phyloP scores from a whole-genome alignment of 208 protist species.

The Trypanosoma avium region DNA sequence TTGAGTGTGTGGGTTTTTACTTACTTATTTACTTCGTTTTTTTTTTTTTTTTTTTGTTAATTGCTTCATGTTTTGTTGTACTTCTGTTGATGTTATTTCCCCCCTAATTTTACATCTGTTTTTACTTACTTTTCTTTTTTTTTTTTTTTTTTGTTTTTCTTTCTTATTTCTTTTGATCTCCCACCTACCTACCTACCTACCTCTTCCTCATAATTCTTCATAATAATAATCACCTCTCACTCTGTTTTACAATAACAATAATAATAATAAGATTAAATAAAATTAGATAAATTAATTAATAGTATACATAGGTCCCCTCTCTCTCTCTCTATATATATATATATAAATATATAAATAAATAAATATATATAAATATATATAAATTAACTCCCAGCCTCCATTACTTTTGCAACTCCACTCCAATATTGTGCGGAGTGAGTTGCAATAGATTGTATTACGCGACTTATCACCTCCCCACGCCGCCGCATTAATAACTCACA shows the following conservation, averaged over 20 bases:
- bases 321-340: no score
- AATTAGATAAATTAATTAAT: no score
- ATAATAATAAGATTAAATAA: no score
- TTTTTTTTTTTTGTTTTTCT: slow-evolving; percentile 7
- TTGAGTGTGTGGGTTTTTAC: not conserved
- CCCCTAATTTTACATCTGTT: slow-evolving; percentile 18
- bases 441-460: slow-evolving; percentile 28
- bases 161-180: not conserved
- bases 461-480: slow-evolving; percentile 32
- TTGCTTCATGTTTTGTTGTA: slow-evolving; percentile 21
- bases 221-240: no score
- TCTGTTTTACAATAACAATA: no score
- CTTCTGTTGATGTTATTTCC: slow-evolving; percentile 19
- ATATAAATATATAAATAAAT: no score
- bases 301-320: no score
- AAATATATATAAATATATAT: no score
- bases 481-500: slow-evolving; percentile 31
- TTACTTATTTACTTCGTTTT: not conserved
- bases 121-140: slow-evolving; percentile 26
- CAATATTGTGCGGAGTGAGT: slow-evolving; percentile 39
- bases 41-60: slow-evolving; percentile 1
- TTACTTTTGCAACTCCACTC: slow-evolving; percentile 18
- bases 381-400: no score
- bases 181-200: no score
- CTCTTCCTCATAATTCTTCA: no score